These are phyloP conservation scores for Scutellaria galericulata DNA, from an alignment of 257 asterid species.

Conservation along the genomic window DNA sequence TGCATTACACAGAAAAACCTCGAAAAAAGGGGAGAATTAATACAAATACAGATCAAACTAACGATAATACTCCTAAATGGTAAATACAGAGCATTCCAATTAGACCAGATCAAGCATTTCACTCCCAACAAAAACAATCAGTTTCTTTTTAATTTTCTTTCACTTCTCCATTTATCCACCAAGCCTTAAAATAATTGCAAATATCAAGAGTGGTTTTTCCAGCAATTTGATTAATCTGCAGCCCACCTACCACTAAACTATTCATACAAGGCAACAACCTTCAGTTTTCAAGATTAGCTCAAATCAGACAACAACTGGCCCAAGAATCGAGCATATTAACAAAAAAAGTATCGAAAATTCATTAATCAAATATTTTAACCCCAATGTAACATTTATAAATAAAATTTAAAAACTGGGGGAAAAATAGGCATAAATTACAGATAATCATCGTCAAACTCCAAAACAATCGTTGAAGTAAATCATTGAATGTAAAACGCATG, in stretches of 20 bases:
- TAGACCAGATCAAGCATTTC: background rate
- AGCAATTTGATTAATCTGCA: conserved; percentile 4
- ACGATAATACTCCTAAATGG: background rate
- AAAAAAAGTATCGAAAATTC: conserved; percentile 1
- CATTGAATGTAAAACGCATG: background rate
- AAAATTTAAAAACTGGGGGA: background rate
- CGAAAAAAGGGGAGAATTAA: background rate
- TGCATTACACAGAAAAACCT: background rate
- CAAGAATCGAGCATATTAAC: conserved; percentile 20
- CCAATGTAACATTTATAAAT: background rate
- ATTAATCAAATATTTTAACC: background rate
- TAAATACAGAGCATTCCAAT: background rate
- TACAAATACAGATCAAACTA: too few species aligned
- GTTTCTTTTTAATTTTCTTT: background rate
- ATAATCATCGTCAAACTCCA: background rate
- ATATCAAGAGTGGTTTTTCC: background rate
- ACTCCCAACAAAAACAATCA: background rate
- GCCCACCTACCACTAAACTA: conserved; percentile 15
- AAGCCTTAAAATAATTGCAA: conserved; percentile 2
- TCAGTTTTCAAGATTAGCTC: conserved; percentile 4
- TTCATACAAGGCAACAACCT: background rate
- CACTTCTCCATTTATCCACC: background rate
- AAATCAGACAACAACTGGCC: background rate
- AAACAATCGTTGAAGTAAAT: background rate
- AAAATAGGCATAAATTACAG: background rate